Evolutionary conservation across 202 grass and related monocot species (phyloP).

Genomic region (Eragrostis tef): DNA sequence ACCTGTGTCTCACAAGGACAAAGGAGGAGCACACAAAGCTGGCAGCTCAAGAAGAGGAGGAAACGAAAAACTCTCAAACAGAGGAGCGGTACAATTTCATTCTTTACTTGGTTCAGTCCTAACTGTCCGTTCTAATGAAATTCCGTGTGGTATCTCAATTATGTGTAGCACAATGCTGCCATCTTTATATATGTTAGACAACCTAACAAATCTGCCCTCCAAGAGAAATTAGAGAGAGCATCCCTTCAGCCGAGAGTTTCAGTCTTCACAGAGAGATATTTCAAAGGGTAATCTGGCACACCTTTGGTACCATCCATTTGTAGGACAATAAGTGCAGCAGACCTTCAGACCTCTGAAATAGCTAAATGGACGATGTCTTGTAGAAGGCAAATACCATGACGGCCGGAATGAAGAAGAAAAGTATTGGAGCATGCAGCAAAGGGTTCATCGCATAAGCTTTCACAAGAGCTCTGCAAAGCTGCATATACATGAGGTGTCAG

Average conservation of each 20-base stretch:
- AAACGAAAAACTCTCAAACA: neutral
- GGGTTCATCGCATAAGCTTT: constrained; percentile 93
- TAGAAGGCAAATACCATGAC: constrained; percentile 65
- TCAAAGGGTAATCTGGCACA: neutral
- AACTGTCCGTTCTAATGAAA: constrained; percentile 10
- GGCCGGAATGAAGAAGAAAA: constrained; percentile 72
- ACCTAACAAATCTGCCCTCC: constrained; percentile 14
- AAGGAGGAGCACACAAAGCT: neutral
- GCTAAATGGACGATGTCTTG: constrained; percentile 71
- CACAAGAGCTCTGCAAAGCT: constrained; percentile 85
- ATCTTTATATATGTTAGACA: constrained; percentile 35
- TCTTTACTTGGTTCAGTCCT: neutral
- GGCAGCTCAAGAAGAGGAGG: neutral
- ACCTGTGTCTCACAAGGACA: constrained; percentile 14
- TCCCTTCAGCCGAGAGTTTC: neutral
- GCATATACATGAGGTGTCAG: constrained; percentile 41
- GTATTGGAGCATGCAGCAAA: constrained; percentile 67
- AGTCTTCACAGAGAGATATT: neutral
- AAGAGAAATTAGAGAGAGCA: neutral
- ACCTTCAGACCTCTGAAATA: neutral
- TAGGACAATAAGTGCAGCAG: neutral
- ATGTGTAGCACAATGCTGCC: constrained; percentile 17
- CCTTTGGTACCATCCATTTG: neutral
- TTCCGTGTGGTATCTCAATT: neutral
- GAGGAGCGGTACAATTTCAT: neutral